Conservation (phyloP, 2,329 filamentous ascomycete species). For the Paecilomyces sp. region DNA sequence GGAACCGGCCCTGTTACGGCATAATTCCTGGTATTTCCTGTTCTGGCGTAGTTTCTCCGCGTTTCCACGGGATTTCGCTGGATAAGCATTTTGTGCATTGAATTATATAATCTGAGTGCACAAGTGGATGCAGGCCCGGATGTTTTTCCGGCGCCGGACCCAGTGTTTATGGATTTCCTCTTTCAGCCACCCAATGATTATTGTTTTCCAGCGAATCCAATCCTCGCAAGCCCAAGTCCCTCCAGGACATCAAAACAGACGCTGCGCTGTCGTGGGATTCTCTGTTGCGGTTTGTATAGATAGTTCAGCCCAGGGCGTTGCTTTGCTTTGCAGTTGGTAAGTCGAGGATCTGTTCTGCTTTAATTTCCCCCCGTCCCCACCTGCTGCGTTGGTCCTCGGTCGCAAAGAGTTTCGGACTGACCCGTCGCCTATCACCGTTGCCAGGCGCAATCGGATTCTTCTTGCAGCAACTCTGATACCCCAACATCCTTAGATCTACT, state of each 20-base stretch:
- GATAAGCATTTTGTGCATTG: neutral
- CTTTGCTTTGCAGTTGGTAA: neutral
- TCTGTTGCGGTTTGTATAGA: neutral
- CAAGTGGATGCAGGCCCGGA: slow-evolving; percentile 8
- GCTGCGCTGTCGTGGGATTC: neutral
- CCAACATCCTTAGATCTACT: slow-evolving; percentile 8
- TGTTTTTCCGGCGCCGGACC: slow-evolving; percentile 19
- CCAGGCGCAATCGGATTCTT: neutral
- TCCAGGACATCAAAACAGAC: neutral
- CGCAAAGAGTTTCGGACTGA: slow-evolving; percentile 1
- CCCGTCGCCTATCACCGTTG: neutral
- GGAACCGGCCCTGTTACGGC: neutral
- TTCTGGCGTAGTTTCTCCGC: neutral
- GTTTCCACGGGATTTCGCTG: neutral
- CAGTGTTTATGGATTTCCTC: slow-evolving; percentile 34
- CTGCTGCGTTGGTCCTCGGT: neutral
- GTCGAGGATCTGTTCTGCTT: neutral
- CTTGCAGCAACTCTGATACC: neutral
- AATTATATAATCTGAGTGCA: neutral
- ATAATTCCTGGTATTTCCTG: neutral
- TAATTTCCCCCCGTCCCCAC: neutral
- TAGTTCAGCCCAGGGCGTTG: neutral
- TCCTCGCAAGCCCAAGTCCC: neutral
- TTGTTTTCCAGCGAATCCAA: neutral
- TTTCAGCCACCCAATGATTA: slow-evolving; percentile 13